Percentiles rank a stretch among this genome's conserved stretches.
Conservation (phyloP, 2,329 filamentous ascomycete genomes). For the Mycosphaerella arachidis region DNA sequence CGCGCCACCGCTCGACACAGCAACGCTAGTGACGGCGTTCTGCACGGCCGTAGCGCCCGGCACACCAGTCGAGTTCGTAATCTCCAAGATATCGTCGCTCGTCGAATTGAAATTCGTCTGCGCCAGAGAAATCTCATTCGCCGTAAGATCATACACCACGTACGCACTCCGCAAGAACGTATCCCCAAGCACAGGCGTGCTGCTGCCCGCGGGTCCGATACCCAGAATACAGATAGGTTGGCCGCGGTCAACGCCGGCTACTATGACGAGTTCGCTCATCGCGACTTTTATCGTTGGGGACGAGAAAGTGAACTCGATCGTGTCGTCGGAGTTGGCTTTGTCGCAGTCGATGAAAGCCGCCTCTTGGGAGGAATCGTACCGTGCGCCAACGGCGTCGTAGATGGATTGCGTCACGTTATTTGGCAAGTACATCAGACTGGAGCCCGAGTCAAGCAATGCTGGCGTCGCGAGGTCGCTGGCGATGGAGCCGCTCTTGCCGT, state of each 20-base stretch:
- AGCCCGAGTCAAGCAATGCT: constrained; percentile 70
- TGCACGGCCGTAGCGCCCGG: constrained; percentile 51
- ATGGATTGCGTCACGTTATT: constrained; percentile 50
- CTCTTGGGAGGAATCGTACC: constrained; percentile 39
- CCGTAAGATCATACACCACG: constrained; percentile 57
- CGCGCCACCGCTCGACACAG: constrained; percentile 42
- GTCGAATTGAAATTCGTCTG: constrained; percentile 59
- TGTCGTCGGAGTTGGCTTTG: constrained; percentile 45
- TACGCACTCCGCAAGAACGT: constrained; percentile 61
- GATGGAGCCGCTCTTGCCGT: constrained; percentile 41
- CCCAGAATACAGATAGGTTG: constrained; percentile 47
- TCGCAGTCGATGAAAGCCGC: constrained; percentile 53
- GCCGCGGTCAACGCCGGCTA: constrained; percentile 41
- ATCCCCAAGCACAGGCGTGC: constrained; percentile 53
- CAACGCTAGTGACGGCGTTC: constrained; percentile 47
- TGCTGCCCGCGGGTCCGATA: constrained; percentile 48
- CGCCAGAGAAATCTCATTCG: constrained; percentile 58
- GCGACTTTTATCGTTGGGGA: constrained; percentile 51
- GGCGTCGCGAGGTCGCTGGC: constrained; percentile 42
- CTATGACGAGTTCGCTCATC: constrained; percentile 54
- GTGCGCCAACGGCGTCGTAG: constrained; percentile 39
- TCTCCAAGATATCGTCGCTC: constrained; percentile 50
- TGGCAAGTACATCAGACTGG: constrained; percentile 67
- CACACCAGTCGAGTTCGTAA: constrained; percentile 47
- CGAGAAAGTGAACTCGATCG: constrained; percentile 56